phyloP scores from a whole-genome alignment of 129 eudicot genomes.

The Escallonia herrerae region DNA sequence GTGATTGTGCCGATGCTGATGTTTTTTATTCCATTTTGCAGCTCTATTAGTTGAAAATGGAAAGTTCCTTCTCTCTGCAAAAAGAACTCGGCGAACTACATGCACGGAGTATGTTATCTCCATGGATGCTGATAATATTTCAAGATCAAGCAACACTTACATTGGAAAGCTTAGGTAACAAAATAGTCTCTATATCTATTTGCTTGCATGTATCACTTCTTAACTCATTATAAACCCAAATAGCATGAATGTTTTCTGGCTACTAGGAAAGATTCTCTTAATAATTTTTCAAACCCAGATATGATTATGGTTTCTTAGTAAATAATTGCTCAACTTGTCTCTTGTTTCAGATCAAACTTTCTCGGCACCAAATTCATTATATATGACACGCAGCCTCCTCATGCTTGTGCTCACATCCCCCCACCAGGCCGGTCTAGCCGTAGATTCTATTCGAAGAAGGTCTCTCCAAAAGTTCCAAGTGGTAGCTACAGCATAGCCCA shows the following conservation, averaged over 20 bases:
- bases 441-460: conserved; percentile 63
- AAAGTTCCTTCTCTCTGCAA: conserved; percentile 81
- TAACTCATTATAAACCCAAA: neutral
- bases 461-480: conserved; percentile 72
- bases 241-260: no score
- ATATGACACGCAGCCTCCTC: conserved; percentile 83
- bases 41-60: conserved; percentile 85
- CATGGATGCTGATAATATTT: conserved; percentile 74
- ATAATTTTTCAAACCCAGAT: no score
- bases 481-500: conserved; percentile 80
- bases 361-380: conserved; percentile 86
- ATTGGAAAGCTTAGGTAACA: conserved; percentile 75
- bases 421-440: conserved; percentile 64
- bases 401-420: conserved; percentile 37
- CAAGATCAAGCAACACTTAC: conserved; percentile 82
- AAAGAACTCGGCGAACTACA: conserved; percentile 79
- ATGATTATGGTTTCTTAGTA: neutral
- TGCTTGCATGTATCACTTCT: neutral
- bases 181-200: neutral
- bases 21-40: conserved; percentile 26
- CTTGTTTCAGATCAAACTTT: conserved; percentile 58
- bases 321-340: neutral
- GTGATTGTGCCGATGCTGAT: neutral
- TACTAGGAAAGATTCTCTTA: no score
- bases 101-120: conserved; percentile 87